Evolutionary conservation across 2,329 filamentous ascomycete species (phyloP).

Genomic region (Xylaria hypoxylon): DNA sequence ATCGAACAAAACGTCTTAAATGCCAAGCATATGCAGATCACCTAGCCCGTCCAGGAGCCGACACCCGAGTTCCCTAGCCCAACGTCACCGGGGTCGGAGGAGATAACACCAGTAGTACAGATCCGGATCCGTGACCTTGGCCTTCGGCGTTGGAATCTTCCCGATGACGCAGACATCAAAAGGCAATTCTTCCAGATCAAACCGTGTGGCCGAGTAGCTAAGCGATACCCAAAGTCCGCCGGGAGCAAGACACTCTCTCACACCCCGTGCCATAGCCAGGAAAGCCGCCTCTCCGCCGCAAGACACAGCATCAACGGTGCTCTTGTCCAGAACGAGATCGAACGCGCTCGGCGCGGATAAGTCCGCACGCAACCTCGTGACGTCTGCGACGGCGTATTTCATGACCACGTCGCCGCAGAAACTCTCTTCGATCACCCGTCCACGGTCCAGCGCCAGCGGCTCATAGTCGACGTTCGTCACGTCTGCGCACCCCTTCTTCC

Average conservation of each 20-base stretch:
- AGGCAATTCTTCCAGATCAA: constrained; percentile 53
- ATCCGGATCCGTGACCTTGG: constrained; percentile 58
- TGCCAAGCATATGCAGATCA: not conserved
- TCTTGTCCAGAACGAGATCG: constrained; percentile 62
- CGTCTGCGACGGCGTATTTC: constrained; percentile 59
- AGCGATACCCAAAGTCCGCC: constrained; percentile 61
- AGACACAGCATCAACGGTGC: constrained; percentile 61
- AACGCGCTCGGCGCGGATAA: constrained; percentile 45
- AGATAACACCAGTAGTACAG: constrained; percentile 61
- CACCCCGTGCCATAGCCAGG: constrained; percentile 54
- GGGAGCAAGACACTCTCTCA: constrained; percentile 52
- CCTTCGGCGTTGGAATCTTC: constrained; percentile 58
- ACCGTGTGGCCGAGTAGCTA: constrained; percentile 60
- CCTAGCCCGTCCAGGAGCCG: not conserved
- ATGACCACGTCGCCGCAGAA: constrained; percentile 59
- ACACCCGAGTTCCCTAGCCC: no score
- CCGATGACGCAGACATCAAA: constrained; percentile 58
- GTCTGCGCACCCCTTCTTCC: constrained; percentile 55
- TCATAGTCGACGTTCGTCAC: constrained; percentile 65
- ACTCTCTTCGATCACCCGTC: constrained; percentile 54
- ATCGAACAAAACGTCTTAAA: not conserved
- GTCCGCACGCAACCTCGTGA: constrained; percentile 52
- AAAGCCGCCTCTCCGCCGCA: constrained; percentile 57
- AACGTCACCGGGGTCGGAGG: constrained; percentile 50
- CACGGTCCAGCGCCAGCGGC: constrained; percentile 59